Percentiles rank a stretch among this genome's conserved stretches.
phyloP scores from a whole-genome alignment of 352 stramenopile species.

The Phytophthora cajani region DNA sequence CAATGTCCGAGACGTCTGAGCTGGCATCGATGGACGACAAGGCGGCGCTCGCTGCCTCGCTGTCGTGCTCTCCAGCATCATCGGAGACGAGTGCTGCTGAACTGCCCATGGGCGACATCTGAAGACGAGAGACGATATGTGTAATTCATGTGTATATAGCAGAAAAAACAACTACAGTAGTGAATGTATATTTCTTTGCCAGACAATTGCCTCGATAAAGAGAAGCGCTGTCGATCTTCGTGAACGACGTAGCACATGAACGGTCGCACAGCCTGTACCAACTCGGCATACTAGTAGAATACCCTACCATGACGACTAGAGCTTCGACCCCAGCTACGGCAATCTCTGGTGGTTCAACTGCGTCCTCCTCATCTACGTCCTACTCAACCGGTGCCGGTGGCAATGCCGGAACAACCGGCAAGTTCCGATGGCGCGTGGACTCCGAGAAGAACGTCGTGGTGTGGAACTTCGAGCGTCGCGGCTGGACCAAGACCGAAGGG shows the following conservation, averaged over 20 bases:
- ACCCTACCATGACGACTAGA: conserved; percentile 2
- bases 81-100: conserved; percentile 30
- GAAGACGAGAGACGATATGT: conserved; percentile 6
- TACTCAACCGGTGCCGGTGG: conserved; percentile 1
- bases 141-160: conserved; percentile 12
- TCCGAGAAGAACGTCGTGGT: conserved; percentile 83
- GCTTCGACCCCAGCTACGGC: conserved; percentile 8
- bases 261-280: background rate
- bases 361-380: conserved; percentile 6
- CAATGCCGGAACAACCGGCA: conserved; percentile 13
- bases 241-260: conserved; percentile 4
- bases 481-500: conserved; percentile 82
- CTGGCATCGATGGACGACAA: conserved; percentile 25
- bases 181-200: conserved; percentile 8
- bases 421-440: conserved; percentile 75
- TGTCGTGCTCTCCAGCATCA: conserved; percentile 25
- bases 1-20: conserved; percentile 28
- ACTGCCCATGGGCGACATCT: conserved; percentile 21
- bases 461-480: conserved; percentile 86
- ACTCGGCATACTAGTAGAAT: background rate
- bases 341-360: conserved; percentile 4
- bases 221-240: background rate
- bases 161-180: background rate
- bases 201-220: background rate
- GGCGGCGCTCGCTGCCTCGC: background rate